Evolutionary conservation across 495 filamentous ascomycete genomes (phyloP), one percentile per base, ranked within the genome.

Genomic region (Parathielavia appendiculata): DNA sequence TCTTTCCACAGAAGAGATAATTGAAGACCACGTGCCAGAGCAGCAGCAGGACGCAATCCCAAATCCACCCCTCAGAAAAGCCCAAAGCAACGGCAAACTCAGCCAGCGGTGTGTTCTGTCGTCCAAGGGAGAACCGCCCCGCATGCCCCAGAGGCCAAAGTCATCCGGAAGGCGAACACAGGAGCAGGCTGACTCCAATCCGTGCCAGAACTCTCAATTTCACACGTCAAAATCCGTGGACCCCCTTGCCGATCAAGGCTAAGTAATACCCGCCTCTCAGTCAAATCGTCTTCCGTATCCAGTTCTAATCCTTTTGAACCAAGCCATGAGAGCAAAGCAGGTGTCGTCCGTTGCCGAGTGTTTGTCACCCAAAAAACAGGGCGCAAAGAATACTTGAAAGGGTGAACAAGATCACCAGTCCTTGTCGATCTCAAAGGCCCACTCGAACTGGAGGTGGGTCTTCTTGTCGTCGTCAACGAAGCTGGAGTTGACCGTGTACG

Each of bases 381-480:
- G 13, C 9, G 19, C 12, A 13, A 22, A 54, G 13, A 30, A 30
- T 6, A 6, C 26, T 30, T 30, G 26, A 30, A 30, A 30, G 26
- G 26, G 26, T 30, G 26, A 30, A 30, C 26, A 30, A 30, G 22
- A 56, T 67, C 83, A 87, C 95, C 93, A 97, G 68, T 92, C 88
- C 80, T 97, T 98, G 71, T 83, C 80, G 67, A 98, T 96, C 63
- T 96, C 87, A 65, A 98, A 97, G 50, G 82, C 79, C 93, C 93
- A 98, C 56, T 92, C 85, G 73, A 98, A 97, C 65, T 84, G 74
- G 40, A 98, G 79, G 72, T 97, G 90, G 34, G 78, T 83, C 70
- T 89, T 82, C 60, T 89, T 79, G 74, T 98, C 93, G 60, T 98
- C 93, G 69, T 98, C 93, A 54, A 93, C 76, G 73, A 98, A 97